A percentile compares a stretch with the other conserved stretches of the same genome.
Conservation (phyloP, 805 yeast species). For the Yamadazyma philogaea region DNA sequence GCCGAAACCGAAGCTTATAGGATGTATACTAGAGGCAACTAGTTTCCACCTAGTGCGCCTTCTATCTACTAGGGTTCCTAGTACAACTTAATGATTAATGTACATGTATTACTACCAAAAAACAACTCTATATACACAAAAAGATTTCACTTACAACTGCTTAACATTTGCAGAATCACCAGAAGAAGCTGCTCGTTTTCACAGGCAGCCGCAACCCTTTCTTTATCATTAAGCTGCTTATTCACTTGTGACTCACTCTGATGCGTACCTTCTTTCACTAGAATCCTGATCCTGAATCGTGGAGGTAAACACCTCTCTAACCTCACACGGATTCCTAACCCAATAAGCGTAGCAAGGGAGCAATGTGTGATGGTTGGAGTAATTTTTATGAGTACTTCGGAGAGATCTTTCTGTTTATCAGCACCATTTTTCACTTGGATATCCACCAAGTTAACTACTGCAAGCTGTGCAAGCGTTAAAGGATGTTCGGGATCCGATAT, state of each 20-base stretch:
- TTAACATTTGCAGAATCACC: conserved; percentile 91
- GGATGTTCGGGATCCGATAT: conserved; percentile 99
- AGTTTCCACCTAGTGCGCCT: too few species aligned
- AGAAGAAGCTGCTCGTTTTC: conserved; percentile 88
- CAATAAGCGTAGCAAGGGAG: conserved; percentile 91
- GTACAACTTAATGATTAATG: conserved; percentile 5
- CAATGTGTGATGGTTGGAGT: conserved; percentile 99
- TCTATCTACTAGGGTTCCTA: too few species aligned
- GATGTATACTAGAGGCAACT: conserved; percentile 13
- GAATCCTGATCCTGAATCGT: conserved; percentile 72
- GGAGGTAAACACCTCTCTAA: conserved; percentile 86
- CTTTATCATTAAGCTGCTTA: conserved; percentile 95
- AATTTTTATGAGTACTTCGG: conserved; percentile 75
- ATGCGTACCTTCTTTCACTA: conserved; percentile 88
- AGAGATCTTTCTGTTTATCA: conserved; percentile 40
- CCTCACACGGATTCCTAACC: conserved; percentile 89
- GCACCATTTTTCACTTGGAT: conserved; percentile 62
- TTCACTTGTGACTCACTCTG: conserved; percentile 95
- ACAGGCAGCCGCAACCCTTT: conserved; percentile 97
- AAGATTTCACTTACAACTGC: conserved; percentile 55
- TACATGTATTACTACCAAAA: not conserved
- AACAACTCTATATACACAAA: not conserved
- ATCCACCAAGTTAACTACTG: conserved; percentile 85
- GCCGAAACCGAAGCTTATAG: conserved; percentile 21
- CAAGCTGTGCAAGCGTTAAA: conserved; percentile 85